Conservation (phyloP, 129 eudicot species). For the Helichrysum umbraculigerum region DNA sequence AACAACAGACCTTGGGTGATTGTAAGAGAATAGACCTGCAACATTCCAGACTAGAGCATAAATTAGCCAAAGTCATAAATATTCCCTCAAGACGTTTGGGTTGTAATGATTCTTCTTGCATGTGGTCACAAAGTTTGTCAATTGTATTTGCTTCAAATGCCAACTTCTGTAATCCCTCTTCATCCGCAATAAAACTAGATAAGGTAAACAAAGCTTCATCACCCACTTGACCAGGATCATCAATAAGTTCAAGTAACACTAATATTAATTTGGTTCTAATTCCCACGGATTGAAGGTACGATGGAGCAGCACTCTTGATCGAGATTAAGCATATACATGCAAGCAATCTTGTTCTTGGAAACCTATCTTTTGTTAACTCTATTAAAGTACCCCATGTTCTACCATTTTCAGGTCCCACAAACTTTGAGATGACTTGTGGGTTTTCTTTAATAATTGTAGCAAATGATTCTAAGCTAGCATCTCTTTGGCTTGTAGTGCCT, state of each 20-base stretch:
- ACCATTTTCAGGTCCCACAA: slow-evolving; percentile 75
- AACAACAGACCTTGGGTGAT: slow-evolving; percentile 72
- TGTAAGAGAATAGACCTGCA: slow-evolving; percentile 67
- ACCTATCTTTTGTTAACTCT: slow-evolving; percentile 71
- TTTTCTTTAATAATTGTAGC: slow-evolving; percentile 69
- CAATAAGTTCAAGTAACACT: slow-evolving; percentile 81
- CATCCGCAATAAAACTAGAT: slow-evolving; percentile 60
- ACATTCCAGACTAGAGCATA: slow-evolving; percentile 78
- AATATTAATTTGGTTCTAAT: slow-evolving; percentile 64
- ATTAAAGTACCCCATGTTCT: slow-evolving; percentile 51
- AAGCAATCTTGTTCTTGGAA: slow-evolving; percentile 81
- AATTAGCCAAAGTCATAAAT: slow-evolving; percentile 60
- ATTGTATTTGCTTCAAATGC: slow-evolving; percentile 73
- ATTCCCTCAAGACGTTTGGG: slow-evolving; percentile 75
- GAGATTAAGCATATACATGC: slow-evolving; percentile 76
- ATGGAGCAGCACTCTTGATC: slow-evolving; percentile 55
- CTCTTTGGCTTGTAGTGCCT: slow-evolving; percentile 75
- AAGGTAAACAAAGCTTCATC: slow-evolving; percentile 92
- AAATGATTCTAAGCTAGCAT: slow-evolving; percentile 88
- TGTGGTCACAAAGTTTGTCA: slow-evolving; percentile 60
- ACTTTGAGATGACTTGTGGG: slow-evolving; percentile 59
- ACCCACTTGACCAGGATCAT: slow-evolving; percentile 93
- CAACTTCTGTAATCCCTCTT: slow-evolving; percentile 69
- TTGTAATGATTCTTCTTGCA: slow-evolving; percentile 46
- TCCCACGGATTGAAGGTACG: slow-evolving; percentile 58